These are phyloP conservation scores for Alternaria incomplexa DNA, from an alignment of 2,329 filamentous ascomycete genomes.

Conservation along the genomic window DNA sequence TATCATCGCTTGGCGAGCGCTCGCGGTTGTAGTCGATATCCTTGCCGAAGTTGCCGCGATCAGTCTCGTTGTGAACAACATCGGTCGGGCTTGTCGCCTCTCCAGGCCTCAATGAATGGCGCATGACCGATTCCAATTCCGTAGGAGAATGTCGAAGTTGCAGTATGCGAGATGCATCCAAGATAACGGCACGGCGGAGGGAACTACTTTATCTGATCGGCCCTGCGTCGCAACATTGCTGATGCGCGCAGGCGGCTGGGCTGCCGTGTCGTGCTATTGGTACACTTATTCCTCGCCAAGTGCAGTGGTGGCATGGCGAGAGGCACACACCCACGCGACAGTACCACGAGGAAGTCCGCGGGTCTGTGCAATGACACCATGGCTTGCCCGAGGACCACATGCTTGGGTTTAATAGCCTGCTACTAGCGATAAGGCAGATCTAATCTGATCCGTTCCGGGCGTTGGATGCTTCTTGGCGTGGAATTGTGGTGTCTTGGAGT, in stretches of 20 bases:
- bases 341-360: neutral
- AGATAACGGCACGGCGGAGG: neutral
- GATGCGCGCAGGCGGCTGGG: neutral
- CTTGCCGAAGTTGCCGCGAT: conserved; percentile 10
- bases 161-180: neutral
- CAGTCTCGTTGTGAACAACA: conserved; percentile 1
- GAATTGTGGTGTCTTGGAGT: conserved; percentile 1
- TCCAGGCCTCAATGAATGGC: conserved; percentile 9
- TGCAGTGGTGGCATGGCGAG: conserved; percentile 4
- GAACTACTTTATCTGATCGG: conserved; percentile 10
- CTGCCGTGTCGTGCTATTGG: conserved; percentile 5
- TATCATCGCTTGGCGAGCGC: conserved; percentile 9
- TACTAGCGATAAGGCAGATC: conserved; percentile 6
- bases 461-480: neutral
- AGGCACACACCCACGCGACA: neutral
- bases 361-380: conserved; percentile 6
- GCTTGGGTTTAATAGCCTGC: neutral
- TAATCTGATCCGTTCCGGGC: conserved; percentile 11
- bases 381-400: neutral
- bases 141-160: neutral
- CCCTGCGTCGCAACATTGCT: conserved; percentile 3
- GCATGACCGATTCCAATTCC: conserved; percentile 10
- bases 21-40: conserved; percentile 8
- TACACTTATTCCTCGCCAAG: conserved; percentile 9
- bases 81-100: neutral